These are phyloP conservation scores for Apiospora pterosperma DNA, from an alignment of 2,329 filamentous ascomycete genomes.

Conservation along the genomic window DNA sequence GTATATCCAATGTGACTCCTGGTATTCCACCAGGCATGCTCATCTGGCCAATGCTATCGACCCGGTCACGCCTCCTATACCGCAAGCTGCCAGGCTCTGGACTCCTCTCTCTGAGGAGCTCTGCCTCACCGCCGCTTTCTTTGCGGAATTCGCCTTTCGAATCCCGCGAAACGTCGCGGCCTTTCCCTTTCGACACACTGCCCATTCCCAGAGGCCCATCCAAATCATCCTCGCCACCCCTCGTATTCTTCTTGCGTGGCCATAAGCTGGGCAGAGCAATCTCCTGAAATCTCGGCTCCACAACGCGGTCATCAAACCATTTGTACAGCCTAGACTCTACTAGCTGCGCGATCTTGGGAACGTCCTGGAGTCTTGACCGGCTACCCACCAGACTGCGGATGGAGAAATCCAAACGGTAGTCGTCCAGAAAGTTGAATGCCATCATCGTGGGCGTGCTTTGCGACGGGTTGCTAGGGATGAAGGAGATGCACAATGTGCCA, in stretches of 20 bases:
- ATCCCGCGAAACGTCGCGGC: conserved; percentile 50
- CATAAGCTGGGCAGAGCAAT: conserved; percentile 79
- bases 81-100: conserved; percentile 26
- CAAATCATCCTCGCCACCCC: conserved; percentile 63
- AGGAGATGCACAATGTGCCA: conserved; percentile 88
- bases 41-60: conserved; percentile 29
- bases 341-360: conserved; percentile 83
- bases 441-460: conserved; percentile 79
- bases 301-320: conserved; percentile 85
- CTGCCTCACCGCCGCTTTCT: conserved; percentile 41
- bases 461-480: conserved; percentile 72
- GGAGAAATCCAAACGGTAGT: conserved; percentile 80
- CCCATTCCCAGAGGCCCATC: conserved; percentile 33
- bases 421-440: conserved; percentile 89
- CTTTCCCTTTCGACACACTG: conserved; percentile 51
- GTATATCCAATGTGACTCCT: conserved; percentile 28
- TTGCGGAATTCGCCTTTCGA: conserved; percentile 46
- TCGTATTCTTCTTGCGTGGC: conserved; percentile 80
- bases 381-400: conserved; percentile 77
- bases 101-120: conserved; percentile 35
- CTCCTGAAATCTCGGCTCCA: conserved; percentile 83
- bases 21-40: conserved; percentile 47
- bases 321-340: conserved; percentile 76
- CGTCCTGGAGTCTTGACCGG: conserved; percentile 76
- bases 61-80: conserved; percentile 37